Conservation (phyloP, 2,329 filamentous ascomycete genomes). For the Metarhizium humberi region DNA sequence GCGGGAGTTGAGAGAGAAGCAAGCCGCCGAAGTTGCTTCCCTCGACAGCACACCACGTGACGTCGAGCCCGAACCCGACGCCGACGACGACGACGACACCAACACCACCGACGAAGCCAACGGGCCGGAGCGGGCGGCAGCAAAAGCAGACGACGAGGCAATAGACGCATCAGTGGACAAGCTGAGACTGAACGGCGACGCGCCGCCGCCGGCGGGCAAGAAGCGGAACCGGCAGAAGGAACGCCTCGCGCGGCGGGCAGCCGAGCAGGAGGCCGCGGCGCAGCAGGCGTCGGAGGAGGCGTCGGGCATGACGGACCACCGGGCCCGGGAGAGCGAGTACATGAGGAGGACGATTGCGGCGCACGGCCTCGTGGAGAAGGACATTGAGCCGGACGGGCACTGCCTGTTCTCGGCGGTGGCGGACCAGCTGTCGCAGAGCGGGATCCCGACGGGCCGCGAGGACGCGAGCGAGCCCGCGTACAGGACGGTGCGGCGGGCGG, state of each 20-base stretch:
- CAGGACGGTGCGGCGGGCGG: conserved; percentile 56
- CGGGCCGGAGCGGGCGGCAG: neutral
- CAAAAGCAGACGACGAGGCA: conserved; percentile 7
- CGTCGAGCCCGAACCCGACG: conserved; percentile 6
- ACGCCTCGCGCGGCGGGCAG: conserved; percentile 77
- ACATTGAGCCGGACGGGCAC: conserved; percentile 85
- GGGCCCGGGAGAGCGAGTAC: conserved; percentile 56
- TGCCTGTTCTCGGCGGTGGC: conserved; percentile 73
- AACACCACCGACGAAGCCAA: neutral
- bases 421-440: conserved; percentile 4
- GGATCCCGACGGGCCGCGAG: neutral
- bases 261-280: conserved; percentile 66
- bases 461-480: conserved; percentile 38
- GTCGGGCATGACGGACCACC: conserved; percentile 60
- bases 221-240: conserved; percentile 91
- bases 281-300: conserved; percentile 68
- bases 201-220: conserved; percentile 31
- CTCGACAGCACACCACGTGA: conserved; percentile 14
- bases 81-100: conserved; percentile 4
- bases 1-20: conserved; percentile 54
- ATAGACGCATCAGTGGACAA: conserved; percentile 4
- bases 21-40: conserved; percentile 49
- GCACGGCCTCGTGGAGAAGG: conserved; percentile 60
- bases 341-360: conserved; percentile 61
- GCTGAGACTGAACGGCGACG: neutral